Conservation (phyloP, 1,284 basidiomycete species). For the Sanghuangporus sanghuang region DNA sequence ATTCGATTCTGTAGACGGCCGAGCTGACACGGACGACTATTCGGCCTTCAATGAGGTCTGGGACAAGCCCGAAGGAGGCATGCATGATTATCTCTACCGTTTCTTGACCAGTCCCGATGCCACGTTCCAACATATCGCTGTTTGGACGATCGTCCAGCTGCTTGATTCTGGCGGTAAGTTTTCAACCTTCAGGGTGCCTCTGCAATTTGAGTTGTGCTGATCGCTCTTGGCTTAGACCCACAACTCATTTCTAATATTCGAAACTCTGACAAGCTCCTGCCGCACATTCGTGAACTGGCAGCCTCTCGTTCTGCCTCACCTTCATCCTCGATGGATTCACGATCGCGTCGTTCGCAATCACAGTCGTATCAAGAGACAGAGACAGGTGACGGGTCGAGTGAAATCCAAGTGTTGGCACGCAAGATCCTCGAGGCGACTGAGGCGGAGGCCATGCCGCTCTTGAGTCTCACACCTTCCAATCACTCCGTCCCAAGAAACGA, state of each 20-base stretch:
- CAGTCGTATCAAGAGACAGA: slow-evolving; percentile 80
- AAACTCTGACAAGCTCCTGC: slow-evolving; percentile 71
- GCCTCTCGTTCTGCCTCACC: slow-evolving; percentile 68
- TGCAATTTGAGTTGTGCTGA: background rate
- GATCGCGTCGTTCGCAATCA: slow-evolving; percentile 61
- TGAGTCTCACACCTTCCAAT: slow-evolving; percentile 41
- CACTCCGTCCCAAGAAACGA: slow-evolving; percentile 49
- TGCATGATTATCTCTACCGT: slow-evolving; percentile 92
- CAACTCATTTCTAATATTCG: slow-evolving; percentile 88
- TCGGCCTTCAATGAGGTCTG: slow-evolving; percentile 97
- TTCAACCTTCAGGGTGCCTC: too few species aligned
- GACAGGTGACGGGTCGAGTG: slow-evolving; percentile 74
- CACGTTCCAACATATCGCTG: slow-evolving; percentile 99
- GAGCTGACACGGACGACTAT: slow-evolving; percentile 87
- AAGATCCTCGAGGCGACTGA: slow-evolving; percentile 86
- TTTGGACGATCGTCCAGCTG: slow-evolving; percentile 97
- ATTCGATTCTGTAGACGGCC: slow-evolving; percentile 48
- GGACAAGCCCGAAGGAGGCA: slow-evolving; percentile 96
- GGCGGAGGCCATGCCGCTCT: slow-evolving; percentile 45
- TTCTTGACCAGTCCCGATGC: slow-evolving; percentile 94
- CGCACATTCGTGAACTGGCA: slow-evolving; percentile 81
- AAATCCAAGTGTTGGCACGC: slow-evolving; percentile 81
- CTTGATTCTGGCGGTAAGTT: slow-evolving; percentile 88
- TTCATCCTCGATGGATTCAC: slow-evolving; percentile 63
- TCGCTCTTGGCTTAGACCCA: slow-evolving; percentile 50